Evolutionary conservation across 306 rosid species (phyloP).

Genomic region (Medicago lupulina): DNA sequence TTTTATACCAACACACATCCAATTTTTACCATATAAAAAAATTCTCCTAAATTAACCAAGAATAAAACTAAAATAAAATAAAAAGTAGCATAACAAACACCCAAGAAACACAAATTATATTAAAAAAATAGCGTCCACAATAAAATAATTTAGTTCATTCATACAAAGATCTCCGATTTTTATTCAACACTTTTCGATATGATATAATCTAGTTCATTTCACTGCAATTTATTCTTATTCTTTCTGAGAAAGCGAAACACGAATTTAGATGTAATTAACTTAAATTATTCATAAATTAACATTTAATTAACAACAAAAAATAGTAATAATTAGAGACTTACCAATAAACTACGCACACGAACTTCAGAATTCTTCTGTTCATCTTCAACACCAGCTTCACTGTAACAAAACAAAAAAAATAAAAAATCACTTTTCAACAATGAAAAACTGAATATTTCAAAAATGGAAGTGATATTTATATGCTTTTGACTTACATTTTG

Average conservation of each 20-base stretch:
- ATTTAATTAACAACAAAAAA: not conserved
- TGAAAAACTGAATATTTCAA: not conserved
- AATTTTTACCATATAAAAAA: no score
- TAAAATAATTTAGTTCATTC: no score
- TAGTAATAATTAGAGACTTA: slow-evolving; percentile 36
- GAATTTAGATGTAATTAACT: not conserved
- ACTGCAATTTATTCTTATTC: not conserved
- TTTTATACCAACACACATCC: no score
- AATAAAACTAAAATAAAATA: no score
- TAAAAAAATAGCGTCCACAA: no score
- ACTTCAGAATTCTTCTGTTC: slow-evolving; percentile 45
- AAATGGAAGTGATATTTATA: not conserved
- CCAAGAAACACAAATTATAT: no score
- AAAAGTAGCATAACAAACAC: no score
- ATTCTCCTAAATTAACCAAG: no score
- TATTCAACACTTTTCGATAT: not conserved
- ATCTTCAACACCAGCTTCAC: slow-evolving; percentile 45
- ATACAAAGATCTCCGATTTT: not conserved
- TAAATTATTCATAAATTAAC: not conserved
- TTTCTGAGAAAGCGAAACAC: not conserved
- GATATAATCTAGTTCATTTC: no score
- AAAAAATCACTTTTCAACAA: slow-evolving; percentile 20
- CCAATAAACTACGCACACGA: slow-evolving; percentile 55
- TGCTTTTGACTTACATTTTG: slow-evolving; percentile 48
- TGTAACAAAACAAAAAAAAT: slow-evolving; percentile 34